These are phyloP conservation scores for Capsicum pubescens DNA, from an alignment of 257 asterid species.

Conservation along the genomic window DNA sequence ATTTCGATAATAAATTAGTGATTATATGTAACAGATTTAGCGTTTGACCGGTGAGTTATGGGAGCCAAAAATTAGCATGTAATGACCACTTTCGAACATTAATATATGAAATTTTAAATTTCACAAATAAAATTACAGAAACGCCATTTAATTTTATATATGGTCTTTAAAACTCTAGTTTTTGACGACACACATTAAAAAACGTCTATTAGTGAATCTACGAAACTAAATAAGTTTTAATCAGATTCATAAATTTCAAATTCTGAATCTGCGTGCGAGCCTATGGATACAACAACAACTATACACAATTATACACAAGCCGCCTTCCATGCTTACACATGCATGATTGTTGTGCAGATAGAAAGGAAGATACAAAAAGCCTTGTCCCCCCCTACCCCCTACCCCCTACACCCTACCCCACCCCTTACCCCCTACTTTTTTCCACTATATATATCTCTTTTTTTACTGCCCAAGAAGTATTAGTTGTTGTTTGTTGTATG, in stretches of 20 bases:
- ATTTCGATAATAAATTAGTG: too few relatives aligned
- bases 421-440: slow-evolving; percentile 28
- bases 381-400: not conserved
- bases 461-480: slow-evolving; percentile 32
- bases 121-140: too few relatives aligned
- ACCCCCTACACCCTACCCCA: not conserved
- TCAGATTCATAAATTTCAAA: not conserved
- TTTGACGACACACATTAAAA: too few relatives aligned
- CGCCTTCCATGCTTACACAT: slow-evolving; percentile 74
- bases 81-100: too few relatives aligned
- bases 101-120: too few relatives aligned
- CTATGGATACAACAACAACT: slow-evolving; percentile 15
- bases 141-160: too few relatives aligned
- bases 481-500: not conserved
- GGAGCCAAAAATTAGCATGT: too few relatives aligned
- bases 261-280: not conserved
- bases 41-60: too few relatives aligned
- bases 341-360: slow-evolving; percentile 70
- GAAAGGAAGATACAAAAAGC: slow-evolving; percentile 31
- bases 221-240: too few relatives aligned
- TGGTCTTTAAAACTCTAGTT: too few relatives aligned
- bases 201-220: too few relatives aligned
- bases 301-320: slow-evolving; percentile 32
- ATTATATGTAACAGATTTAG: too few relatives aligned
- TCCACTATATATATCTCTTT: slow-evolving; percentile 60